Evolutionary conservation across 352 stramenopile species (phyloP).

Genomic region (Pythium brassicae): DNA sequence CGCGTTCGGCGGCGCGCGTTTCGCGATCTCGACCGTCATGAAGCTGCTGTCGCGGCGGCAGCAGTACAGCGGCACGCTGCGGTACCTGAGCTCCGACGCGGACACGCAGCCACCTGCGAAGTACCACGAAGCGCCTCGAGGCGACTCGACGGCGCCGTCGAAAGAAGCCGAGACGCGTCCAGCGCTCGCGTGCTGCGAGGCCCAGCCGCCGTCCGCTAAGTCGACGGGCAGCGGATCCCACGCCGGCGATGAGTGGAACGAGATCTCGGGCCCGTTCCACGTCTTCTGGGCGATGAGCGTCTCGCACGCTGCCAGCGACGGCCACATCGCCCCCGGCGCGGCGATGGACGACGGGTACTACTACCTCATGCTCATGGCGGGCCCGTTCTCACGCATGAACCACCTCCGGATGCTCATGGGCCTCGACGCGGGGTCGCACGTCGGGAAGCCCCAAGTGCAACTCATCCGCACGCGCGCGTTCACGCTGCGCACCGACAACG

Average conservation of each 20-base stretch:
- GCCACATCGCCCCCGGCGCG: constrained; percentile 20
- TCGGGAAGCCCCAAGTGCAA: constrained; percentile 32
- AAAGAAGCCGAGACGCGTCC: constrained; percentile 25
- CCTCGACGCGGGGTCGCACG: constrained; percentile 46
- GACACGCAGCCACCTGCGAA: constrained; percentile 23
- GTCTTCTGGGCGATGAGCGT: constrained; percentile 36
- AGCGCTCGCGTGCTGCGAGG: constrained; percentile 32
- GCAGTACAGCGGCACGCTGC: constrained; percentile 32
- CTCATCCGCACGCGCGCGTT: constrained; percentile 65
- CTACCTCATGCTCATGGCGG: constrained; percentile 49
- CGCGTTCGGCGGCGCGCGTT: constrained; percentile 51
- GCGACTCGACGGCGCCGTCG: constrained; percentile 13
- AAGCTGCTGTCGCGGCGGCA: constrained; percentile 40
- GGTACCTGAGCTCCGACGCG: constrained; percentile 30
- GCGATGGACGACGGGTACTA: constrained; percentile 48
- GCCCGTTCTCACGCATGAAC: constrained; percentile 27
- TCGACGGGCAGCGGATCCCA: neutral
- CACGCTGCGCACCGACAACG: constrained; percentile 25
- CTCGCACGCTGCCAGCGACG: constrained; percentile 24
- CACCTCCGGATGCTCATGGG: constrained; percentile 43
- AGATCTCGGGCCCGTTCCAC: constrained; percentile 22
- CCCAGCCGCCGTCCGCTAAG: neutral
- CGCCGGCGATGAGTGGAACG: constrained; percentile 14
- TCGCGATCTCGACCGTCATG: constrained; percentile 32
- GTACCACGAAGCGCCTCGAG: constrained; percentile 36